Evolutionary conservation across 2,329 filamentous ascomycete genomes (phyloP).

Genomic region (Cladosporium austrohemisphaericum): DNA sequence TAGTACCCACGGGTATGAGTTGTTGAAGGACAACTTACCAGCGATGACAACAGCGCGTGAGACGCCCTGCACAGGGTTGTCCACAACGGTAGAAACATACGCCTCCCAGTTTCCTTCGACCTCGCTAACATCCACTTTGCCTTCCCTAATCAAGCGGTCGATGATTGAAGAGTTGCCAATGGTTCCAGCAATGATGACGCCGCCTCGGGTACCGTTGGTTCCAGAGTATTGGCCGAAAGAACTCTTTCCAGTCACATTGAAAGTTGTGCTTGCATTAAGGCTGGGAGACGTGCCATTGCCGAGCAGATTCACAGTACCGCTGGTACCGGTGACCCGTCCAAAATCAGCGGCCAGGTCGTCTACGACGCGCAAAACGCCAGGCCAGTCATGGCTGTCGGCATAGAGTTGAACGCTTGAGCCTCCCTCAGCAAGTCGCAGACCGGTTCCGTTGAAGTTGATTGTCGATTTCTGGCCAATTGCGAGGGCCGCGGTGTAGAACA

Average conservation of each 20-base stretch:
- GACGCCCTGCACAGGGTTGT: slow-evolving; percentile 55
- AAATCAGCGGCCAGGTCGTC: slow-evolving; percentile 66
- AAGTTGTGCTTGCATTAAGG: slow-evolving; percentile 38
- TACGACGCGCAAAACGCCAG: slow-evolving; percentile 64
- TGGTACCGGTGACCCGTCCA: slow-evolving; percentile 64
- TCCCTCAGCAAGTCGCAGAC: slow-evolving; percentile 21
- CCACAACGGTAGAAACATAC: slow-evolving; percentile 58
- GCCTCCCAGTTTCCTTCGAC: slow-evolving; percentile 67
- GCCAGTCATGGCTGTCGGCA: slow-evolving; percentile 59
- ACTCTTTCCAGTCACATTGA: slow-evolving; percentile 40
- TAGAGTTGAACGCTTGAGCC: slow-evolving; percentile 48
- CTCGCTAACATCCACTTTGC: slow-evolving; percentile 55
- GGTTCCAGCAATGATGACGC: slow-evolving; percentile 65
- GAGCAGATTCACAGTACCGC: slow-evolving; percentile 54
- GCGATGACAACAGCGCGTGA: slow-evolving; percentile 62
- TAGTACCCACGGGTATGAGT: neutral
- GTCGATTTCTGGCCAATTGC: slow-evolving; percentile 52
- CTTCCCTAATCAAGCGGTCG: slow-evolving; percentile 52
- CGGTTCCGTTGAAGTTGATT: slow-evolving; percentile 44
- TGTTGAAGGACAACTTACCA: slow-evolving; percentile 34
- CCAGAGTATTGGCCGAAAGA: slow-evolving; percentile 29
- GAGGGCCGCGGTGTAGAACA: slow-evolving; percentile 16
- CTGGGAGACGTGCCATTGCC: slow-evolving; percentile 35
- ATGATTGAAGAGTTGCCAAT: slow-evolving; percentile 62
- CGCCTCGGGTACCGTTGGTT: slow-evolving; percentile 19